Evolutionary conservation across 1,284 basidiomycete genomes (phyloP).

Genomic region (Trichosporon sp.): DNA sequence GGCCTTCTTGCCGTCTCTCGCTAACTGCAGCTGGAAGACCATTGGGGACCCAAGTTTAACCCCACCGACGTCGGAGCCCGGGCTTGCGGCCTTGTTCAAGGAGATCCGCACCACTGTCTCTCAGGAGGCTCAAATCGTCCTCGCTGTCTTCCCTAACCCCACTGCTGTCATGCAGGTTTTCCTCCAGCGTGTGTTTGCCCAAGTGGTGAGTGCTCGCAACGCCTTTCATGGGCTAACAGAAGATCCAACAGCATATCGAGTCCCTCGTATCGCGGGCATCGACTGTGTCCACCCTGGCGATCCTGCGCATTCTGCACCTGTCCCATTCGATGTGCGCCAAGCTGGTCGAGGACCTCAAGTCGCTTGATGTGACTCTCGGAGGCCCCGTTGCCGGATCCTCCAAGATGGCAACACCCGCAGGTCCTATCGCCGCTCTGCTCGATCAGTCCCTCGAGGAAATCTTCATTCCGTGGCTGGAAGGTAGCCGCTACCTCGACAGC

Average conservation of each 20-base stretch:
- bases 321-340: constrained; percentile 73
- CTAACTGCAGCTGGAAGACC: constrained; percentile 64
- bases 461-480: constrained; percentile 91
- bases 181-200: constrained; percentile 93
- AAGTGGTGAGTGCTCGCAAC: constrained; percentile 63
- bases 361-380: constrained; percentile 73
- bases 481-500: constrained; percentile 82
- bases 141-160: constrained; percentile 96
- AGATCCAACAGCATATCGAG: constrained; percentile 95
- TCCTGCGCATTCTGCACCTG: constrained; percentile 84
- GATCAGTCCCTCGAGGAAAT: constrained; percentile 94
- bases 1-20: no score
- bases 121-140: constrained; percentile 95
- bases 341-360: constrained; percentile 87
- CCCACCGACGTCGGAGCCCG: constrained; percentile 75
- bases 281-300: constrained; percentile 77
- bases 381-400: constrained; percentile 15
- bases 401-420: constrained; percentile 16
- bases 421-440: constrained; percentile 70
- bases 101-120: constrained; percentile 89
- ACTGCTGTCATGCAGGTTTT: constrained; percentile 99
- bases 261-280: constrained; percentile 69
- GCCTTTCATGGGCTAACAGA: constrained; percentile 7
- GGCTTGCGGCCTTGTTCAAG: constrained; percentile 71
- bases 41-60: constrained; percentile 73